phyloP scores from a whole-genome alignment of 2,329 filamentous ascomycete genomes.

The Thelonectria olida region DNA sequence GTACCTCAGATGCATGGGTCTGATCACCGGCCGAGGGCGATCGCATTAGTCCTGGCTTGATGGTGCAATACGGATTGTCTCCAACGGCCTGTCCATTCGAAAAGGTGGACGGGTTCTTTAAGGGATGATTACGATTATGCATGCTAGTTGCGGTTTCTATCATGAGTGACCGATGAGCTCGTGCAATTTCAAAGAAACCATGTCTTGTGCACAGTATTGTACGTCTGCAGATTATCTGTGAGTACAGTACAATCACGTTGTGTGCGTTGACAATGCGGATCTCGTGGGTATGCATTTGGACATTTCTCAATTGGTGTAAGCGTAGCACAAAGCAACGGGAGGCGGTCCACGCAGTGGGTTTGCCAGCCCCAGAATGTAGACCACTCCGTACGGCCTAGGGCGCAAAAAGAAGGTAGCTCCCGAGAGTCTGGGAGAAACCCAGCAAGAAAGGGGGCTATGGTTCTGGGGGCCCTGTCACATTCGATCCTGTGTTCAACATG shows the following conservation, averaged over 20 bases:
- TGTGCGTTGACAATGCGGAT: background rate
- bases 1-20: slow-evolving; percentile 16
- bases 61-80: slow-evolving; percentile 6
- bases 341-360: background rate
- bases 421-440: background rate
- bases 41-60: slow-evolving; percentile 1
- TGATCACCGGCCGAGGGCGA: slow-evolving; percentile 7
- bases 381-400: background rate
- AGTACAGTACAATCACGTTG: background rate
- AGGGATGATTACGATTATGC: background rate
- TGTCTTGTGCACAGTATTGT: background rate
- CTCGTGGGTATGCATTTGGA: background rate
- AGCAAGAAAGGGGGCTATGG: slow-evolving; percentile 3
- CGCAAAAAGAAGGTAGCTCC: background rate
- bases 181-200: background rate
- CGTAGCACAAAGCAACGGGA: background rate
- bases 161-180: background rate
- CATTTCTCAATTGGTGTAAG: background rate
- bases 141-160: background rate
- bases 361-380: background rate
- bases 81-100: background rate
- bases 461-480: background rate
- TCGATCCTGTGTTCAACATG: background rate
- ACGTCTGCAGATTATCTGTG: background rate
- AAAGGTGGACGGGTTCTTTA: background rate